A percentile compares a stretch with the other conserved stretches of the same genome.
Evolutionary conservation across 2,329 filamentous ascomycete genomes (phyloP).

Genomic region (Clonostachys solani): DNA sequence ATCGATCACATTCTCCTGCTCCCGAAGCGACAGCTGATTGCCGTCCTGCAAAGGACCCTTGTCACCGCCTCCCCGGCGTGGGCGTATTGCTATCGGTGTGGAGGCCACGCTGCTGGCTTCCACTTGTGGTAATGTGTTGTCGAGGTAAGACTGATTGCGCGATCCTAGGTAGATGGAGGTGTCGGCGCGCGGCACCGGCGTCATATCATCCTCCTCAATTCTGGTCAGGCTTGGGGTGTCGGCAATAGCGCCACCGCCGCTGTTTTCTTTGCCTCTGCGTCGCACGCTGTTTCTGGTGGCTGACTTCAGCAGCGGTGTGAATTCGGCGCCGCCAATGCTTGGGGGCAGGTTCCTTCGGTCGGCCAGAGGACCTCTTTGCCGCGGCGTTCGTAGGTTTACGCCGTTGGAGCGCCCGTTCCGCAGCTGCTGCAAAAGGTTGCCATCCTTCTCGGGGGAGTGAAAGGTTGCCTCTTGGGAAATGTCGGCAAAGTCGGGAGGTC

Average conservation of each 20-base stretch:
- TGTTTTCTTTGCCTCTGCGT: slow-evolving; percentile 58
- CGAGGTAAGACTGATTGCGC: slow-evolving; percentile 59
- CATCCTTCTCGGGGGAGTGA: slow-evolving; percentile 66
- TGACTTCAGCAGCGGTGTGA: slow-evolving; percentile 88
- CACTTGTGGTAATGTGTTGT: slow-evolving; percentile 70
- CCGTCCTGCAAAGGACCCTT: slow-evolving; percentile 75
- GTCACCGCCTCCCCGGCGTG: slow-evolving; percentile 51
- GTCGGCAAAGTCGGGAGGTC: slow-evolving; percentile 63
- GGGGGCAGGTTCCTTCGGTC: slow-evolving; percentile 68
- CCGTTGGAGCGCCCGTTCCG: slow-evolving; percentile 58
- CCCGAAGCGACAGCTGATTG: slow-evolving; percentile 85
- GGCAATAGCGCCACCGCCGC: slow-evolving; percentile 40
- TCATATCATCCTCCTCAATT: slow-evolving; percentile 69
- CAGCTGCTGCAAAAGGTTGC: slow-evolving; percentile 70
- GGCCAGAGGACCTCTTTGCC: slow-evolving; percentile 65
- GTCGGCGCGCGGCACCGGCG: slow-evolving; percentile 68
- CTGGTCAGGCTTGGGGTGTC: slow-evolving; percentile 65
- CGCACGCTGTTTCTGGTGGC: slow-evolving; percentile 69
- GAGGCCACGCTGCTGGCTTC: slow-evolving; percentile 77
- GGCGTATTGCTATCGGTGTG: slow-evolving; percentile 72
- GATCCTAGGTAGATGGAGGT: slow-evolving; percentile 67
- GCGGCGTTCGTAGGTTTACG: slow-evolving; percentile 68
- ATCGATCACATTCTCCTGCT: slow-evolving; percentile 94
- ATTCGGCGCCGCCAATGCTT: slow-evolving; percentile 68
- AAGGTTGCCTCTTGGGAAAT: slow-evolving; percentile 88